A percentile compares a stretch with the other conserved stretches of the same genome.
phyloP scores from a whole-genome alignment of 2,329 filamentous ascomycete genomes.

The Zymoseptoria ardabiliae region DNA sequence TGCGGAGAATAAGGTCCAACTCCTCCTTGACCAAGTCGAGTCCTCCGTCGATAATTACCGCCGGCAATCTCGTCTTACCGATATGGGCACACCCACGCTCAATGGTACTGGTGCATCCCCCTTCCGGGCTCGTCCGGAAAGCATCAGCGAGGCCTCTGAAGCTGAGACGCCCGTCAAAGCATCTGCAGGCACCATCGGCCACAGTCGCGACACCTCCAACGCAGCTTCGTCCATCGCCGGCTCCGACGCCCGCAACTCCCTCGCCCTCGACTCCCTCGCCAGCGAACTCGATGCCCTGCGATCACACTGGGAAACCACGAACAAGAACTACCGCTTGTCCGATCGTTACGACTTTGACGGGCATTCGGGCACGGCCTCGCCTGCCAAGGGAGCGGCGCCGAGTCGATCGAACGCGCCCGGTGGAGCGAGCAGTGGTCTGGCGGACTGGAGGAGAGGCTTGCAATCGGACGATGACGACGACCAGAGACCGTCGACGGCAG shows the following conservation, averaged over 20 bases:
- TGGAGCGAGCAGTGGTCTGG: conserved; percentile 57
- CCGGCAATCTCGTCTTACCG: conserved; percentile 53
- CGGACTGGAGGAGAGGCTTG: conserved; percentile 72
- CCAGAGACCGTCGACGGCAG: conserved; percentile 6
- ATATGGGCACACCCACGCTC: conserved; percentile 25
- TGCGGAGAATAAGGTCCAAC: conserved; percentile 85
- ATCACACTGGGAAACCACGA: conserved; percentile 90
- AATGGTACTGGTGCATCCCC: conserved; percentile 16
- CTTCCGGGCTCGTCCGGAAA: conserved; percentile 37
- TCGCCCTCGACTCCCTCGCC: conserved; percentile 72
- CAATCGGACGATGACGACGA: conserved; percentile 41
- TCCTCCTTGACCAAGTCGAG: conserved; percentile 91
- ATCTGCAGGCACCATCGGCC: conserved; percentile 28
- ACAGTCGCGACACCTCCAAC: conserved; percentile 51
- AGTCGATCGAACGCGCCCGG: neutral
- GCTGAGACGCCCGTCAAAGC: conserved; percentile 26
- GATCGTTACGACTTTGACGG: conserved; percentile 76
- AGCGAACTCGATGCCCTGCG: conserved; percentile 86
- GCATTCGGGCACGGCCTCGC: conserved; percentile 8
- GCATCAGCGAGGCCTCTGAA: conserved; percentile 37
- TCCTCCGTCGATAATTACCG: conserved; percentile 91
- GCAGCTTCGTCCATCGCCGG: conserved; percentile 35
- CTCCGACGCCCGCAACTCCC: conserved; percentile 27
- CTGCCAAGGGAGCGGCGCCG: conserved; percentile 11
- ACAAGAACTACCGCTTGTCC: conserved; percentile 84